Percentiles rank a stretch among this genome's conserved stretches.
phyloP scores from a whole-genome alignment of 163 green algal species.

The Chlorella variabilis region DNA sequence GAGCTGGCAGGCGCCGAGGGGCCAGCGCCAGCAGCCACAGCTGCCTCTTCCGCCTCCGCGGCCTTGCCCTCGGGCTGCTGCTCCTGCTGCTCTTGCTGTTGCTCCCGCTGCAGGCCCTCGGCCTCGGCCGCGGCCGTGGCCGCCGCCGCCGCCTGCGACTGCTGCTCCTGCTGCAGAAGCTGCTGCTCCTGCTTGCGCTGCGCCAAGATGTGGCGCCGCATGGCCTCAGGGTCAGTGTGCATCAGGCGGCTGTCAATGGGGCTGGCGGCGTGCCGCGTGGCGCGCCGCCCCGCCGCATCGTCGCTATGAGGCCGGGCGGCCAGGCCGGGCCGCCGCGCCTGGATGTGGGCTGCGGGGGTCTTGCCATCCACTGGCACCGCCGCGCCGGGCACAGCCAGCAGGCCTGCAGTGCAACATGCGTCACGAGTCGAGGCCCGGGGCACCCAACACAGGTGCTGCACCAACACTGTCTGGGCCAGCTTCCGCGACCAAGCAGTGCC shows the following conservation, averaged over 20 bases:
- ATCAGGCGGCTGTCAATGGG: slow-evolving; percentile 24
- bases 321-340: background rate
- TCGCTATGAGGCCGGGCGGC: slow-evolving; percentile 5
- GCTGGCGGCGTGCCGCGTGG: slow-evolving; percentile 3
- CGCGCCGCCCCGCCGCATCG: background rate
- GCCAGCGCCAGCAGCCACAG: background rate
- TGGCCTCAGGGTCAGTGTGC: slow-evolving; percentile 36
- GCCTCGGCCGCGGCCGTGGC: background rate
- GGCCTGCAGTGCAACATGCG: background rate
- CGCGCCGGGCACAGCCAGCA: background rate
- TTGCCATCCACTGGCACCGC: background rate
- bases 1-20: background rate
- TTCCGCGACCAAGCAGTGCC: too few relatives aligned
- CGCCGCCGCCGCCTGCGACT: background rate
- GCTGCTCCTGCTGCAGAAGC: slow-evolving; percentile 16
- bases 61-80: background rate
- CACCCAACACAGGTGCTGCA: too few relatives aligned
- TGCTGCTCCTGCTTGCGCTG: slow-evolving; percentile 9
- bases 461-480: too few relatives aligned
- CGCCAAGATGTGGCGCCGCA: slow-evolving; percentile 13
- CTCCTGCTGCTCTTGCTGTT: background rate
- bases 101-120: background rate
- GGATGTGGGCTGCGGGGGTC: slow-evolving; percentile 7
- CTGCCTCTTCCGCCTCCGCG: background rate
- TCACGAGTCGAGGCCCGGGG: background rate